phyloP scores from a whole-genome alignment of 331 rosid genomes.

The Quercus tomentella region DNA sequence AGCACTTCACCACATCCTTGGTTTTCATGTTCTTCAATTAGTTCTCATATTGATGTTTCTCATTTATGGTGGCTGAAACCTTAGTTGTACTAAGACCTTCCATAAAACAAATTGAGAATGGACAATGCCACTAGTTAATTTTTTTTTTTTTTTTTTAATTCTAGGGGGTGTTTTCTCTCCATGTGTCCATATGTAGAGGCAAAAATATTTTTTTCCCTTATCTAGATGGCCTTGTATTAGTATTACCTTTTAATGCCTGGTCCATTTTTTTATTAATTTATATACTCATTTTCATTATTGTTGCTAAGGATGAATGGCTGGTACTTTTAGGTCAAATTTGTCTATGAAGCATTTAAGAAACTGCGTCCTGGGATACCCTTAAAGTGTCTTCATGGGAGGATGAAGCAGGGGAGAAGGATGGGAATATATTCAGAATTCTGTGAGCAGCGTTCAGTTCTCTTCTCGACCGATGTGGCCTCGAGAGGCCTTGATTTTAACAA shows the following conservation, averaged over 20 bases:
- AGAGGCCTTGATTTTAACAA: conserved; percentile 96
- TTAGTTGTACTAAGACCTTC: background rate
- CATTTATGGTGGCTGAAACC: no score
- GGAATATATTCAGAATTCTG: conserved; percentile 69
- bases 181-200: background rate
- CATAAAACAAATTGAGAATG: background rate
- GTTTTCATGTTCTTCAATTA: background rate
- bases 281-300: conserved; percentile 1
- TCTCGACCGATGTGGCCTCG: conserved; percentile 86
- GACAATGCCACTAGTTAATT: background rate
- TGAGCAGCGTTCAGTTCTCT: conserved; percentile 76
- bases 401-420: conserved; percentile 84
- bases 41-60: background rate
- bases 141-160: background rate
- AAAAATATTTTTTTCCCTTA: background rate
- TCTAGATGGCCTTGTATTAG: background rate
- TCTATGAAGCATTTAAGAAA: conserved; percentile 83
- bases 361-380: conserved; percentile 88
- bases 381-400: conserved; percentile 88
- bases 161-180: background rate
- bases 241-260: background rate
- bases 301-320: conserved; percentile 4
- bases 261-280: background rate
- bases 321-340: conserved; percentile 65
- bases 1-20: background rate